Evolutionary conservation across 306 rosid genomes (phyloP), one percentile per base, ranked within the genome.

Genomic region (Styphnolobium japonicum): DNA sequence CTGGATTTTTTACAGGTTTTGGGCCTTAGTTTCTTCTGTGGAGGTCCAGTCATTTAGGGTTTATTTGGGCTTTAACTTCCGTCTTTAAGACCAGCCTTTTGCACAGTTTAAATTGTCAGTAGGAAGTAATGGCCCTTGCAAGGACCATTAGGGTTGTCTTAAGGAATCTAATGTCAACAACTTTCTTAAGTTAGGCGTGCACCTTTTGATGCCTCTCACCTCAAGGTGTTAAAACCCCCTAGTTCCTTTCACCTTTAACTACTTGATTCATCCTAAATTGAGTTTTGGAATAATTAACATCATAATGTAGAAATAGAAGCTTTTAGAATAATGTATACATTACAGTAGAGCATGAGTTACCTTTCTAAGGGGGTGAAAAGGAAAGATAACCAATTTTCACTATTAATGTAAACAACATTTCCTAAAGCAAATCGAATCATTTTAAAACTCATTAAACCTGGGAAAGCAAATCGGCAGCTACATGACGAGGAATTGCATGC

Each of bases 391-490:
- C 68, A 42, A 29, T 18, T 73, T 63, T 74, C 52, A 15, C 66
- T n/a, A 77, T 22, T 40, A 60, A 75, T 9, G 66, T 68, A 22
- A 52, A 72, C 8, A 33, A 31, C 25, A 48, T 36, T 67, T 43
- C 23, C 73, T 48, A 73, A 27, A 65, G 33, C 1, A 64, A 75
- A 69, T n/a, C 33, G 42, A 46, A 58, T 36, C 10, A 72, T 69
- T 27, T 60, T 23, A 69, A 65, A 86, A 79, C 48, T 64, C 43
- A 46, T 46, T 76, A 48, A 63, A 93, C 98, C 98, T 94, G 98
- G 69, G 98, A 94, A 80, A 95, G 98, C 82, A 95, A 87, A 89
- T 95, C 99, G 34, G 97, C 97, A 51, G 99, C 99, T 75, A 95
- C 80, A 70, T 95, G 97, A 76, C 87, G 92, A 52, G 99, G 94